Evolutionary conservation across 1,139 yeast species (phyloP), one percentile per base, ranked within the genome.

Genomic region (Candida sanyaensis): DNA sequence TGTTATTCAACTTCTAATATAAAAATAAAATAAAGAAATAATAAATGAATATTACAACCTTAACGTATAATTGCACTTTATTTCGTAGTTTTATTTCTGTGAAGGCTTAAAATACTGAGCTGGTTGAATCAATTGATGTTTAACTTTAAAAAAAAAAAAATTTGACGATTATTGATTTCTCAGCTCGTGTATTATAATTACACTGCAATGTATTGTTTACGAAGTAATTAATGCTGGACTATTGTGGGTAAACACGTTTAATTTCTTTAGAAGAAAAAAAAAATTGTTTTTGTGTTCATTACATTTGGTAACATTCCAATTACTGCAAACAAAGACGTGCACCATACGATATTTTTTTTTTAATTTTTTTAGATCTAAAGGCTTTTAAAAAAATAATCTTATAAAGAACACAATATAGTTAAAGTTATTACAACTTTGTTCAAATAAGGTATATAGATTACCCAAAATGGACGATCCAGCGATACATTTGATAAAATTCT

Each of bases 391-490:
- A 6, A 6, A 26, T 26, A 6, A 8, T 26, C 28, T 26, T 6
- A 26, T 26, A 26, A 6, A 26, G 9, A 3, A 26, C 28, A 26
- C 6, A 8, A 26, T 8, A 8, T 26, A 6, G 9, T 26, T 6
- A 26, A 26, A 26, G 28, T 26, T 26, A 26, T 6, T 26, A 26
- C 5, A 26, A 26, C 11, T 10, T 34, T 4, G 12, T 4, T 24
- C 27, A 21, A 31, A 31, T 13, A n/a, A 30, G 6, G 36, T 23
- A 40, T 12, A 9, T 6, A 7, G 11, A 17, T 31, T 40, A 31
- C 42, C 42, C 29, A 31, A 40, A 31, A 23, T 12, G 33, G 42
- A 40, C n/a, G 37, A 31, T 30, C 42, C 42, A 40, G 42, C 42
- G 13, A 17, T 30, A 31, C 23, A 40, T 40, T 28, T 26, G n/a